A percentile compares a stretch with the other conserved stretches of the same genome.
Conservation (phyloP, 306 rosid species). For the Psophocarpus tetragonolobus region DNA sequence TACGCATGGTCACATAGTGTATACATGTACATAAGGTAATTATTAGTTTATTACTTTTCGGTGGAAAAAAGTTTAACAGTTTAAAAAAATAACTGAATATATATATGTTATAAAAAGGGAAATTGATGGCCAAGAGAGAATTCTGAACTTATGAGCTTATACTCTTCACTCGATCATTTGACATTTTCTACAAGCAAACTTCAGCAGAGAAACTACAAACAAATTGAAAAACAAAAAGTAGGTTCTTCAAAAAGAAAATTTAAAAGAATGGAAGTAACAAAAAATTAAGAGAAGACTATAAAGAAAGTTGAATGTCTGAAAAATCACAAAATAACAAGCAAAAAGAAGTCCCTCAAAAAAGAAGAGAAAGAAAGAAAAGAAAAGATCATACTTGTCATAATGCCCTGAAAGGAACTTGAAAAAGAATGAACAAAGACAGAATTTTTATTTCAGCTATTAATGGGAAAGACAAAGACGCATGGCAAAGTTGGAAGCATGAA, state of each 20-base stretch:
- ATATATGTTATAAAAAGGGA: no score
- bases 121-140: not conserved
- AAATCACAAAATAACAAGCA: not conserved
- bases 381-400: not conserved
- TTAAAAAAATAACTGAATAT: not conserved
- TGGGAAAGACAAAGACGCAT: not conserved
- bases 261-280: not conserved
- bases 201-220: not conserved
- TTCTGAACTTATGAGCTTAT: not conserved
- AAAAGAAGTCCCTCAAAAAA: not conserved
- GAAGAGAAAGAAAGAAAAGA: not conserved
- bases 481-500: slow-evolving; percentile 27
- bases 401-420: not conserved
- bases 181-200: not conserved
- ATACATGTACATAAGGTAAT: not conserved
- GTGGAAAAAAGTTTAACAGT: not conserved
- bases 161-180: not conserved
- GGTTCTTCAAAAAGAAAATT: not conserved
- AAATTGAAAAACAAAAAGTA: not conserved
- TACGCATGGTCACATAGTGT: not conserved
- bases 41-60: slow-evolving; percentile 15
- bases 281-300: not conserved
- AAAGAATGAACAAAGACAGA: not conserved
- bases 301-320: slow-evolving; percentile 10
- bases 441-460: not conserved